Evolutionary conservation across 1,284 basidiomycete genomes (phyloP).

Genomic region (Ganoderma sp.): DNA sequence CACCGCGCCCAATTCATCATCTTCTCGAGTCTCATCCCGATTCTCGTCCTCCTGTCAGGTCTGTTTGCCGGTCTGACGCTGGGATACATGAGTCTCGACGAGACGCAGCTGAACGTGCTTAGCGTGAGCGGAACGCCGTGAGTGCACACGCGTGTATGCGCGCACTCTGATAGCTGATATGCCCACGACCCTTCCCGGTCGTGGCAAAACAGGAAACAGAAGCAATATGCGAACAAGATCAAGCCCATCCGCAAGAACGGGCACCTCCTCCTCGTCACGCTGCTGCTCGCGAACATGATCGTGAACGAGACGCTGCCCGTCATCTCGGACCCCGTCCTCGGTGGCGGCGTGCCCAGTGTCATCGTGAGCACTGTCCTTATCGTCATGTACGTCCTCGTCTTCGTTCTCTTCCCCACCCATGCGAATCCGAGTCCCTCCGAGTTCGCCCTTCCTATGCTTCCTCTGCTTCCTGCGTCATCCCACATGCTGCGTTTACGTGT

Average conservation of each 20-base stretch:
- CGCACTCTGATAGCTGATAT: not conserved
- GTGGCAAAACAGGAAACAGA: constrained; percentile 62
- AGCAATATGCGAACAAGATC: constrained; percentile 83
- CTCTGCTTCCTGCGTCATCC: not conserved
- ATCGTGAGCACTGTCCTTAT: constrained; percentile 86
- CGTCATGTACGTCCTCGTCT: constrained; percentile 70
- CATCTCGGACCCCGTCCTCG: constrained; percentile 87
- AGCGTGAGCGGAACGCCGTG: constrained; percentile 83
- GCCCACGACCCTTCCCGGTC: constrained; percentile 2
- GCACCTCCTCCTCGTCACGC: constrained; percentile 82
- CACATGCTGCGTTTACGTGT: not conserved
- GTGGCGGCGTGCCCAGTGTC: constrained; percentile 83
- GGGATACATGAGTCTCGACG: constrained; percentile 93
- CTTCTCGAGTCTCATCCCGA: constrained; percentile 61
- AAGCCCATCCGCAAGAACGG: constrained; percentile 88
- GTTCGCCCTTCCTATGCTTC: too few species aligned
- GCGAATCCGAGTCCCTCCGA: not conserved
- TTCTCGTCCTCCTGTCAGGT: constrained; percentile 67
- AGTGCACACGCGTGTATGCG: constrained; percentile 39
- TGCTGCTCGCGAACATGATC: constrained; percentile 88
- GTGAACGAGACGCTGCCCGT: constrained; percentile 92
- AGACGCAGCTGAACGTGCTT: constrained; percentile 89
- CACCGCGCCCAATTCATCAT: constrained; percentile 47
- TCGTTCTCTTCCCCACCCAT: not conserved
- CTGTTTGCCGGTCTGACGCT: constrained; percentile 79